Conservation (phyloP, 2,329 filamentous ascomycete genomes). For the Esteya vermicola region DNA sequence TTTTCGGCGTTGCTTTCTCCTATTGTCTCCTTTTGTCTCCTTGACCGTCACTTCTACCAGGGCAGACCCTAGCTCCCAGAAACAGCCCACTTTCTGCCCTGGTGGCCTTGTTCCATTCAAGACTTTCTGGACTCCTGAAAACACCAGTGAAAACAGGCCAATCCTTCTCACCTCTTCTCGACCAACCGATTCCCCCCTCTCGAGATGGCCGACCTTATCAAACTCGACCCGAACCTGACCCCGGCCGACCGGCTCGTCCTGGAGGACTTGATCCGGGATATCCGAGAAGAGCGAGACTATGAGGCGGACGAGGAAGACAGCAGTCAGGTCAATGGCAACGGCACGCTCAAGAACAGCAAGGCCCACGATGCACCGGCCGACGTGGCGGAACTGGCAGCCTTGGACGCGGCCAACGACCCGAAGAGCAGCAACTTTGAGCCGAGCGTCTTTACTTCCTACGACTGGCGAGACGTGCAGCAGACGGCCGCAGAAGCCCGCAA, state of each 20-base stretch:
- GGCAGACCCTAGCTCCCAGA: no score
- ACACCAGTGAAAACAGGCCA: no score
- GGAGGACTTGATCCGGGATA: constrained; percentile 23
- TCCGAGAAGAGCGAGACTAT: constrained; percentile 14
- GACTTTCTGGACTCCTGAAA: constrained; percentile 9
- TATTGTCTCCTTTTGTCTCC: no score
- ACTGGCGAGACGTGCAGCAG: constrained; percentile 22
- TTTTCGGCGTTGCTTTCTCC: no score
- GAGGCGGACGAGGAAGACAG: constrained; percentile 6
- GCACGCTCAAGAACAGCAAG: not conserved
- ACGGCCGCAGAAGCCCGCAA: constrained; percentile 10
- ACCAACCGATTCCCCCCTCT: no score
- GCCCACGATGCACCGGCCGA: not conserved
- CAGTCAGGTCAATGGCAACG: constrained; percentile 5
- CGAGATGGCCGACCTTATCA: constrained; percentile 14
- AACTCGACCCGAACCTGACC: constrained; percentile 25
- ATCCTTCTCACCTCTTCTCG: not conserved
- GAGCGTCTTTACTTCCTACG: constrained; percentile 27
- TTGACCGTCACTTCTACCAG: no score
- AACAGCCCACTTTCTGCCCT: constrained; percentile 7
- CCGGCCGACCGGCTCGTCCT: constrained; percentile 25
- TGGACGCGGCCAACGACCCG: constrained; percentile 28
- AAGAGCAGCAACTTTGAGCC: constrained; percentile 27
- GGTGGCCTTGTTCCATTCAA: constrained; percentile 8
- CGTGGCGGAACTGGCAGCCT: constrained; percentile 17